These are phyloP conservation scores for Hyphopichia khmerensis DNA, from an alignment of 1,139 yeast genomes.

Conservation along the genomic window DNA sequence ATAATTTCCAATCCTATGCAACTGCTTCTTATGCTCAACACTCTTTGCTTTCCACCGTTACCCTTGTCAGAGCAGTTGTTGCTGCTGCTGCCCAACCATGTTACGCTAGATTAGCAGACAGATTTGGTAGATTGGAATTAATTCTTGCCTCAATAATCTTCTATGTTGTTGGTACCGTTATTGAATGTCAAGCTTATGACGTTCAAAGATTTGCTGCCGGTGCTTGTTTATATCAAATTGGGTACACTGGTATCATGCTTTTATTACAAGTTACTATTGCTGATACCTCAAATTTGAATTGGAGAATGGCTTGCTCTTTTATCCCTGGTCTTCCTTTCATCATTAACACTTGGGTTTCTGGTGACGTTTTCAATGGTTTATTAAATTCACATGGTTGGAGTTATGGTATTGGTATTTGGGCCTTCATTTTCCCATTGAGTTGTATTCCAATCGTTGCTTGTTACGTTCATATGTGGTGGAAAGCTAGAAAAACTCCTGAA, in stretches of 20 bases:
- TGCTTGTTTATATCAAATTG: conserved; percentile 66
- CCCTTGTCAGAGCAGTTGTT: conserved; percentile 60
- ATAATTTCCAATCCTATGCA: conserved; percentile 51
- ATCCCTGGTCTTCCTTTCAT: conserved; percentile 65
- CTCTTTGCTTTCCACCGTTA: conserved; percentile 63
- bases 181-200: conserved; percentile 66
- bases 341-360: conserved; percentile 76
- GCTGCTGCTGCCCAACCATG: conserved; percentile 74
- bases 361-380: conserved; percentile 42
- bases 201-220: conserved; percentile 73
- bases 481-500: conserved; percentile 53
- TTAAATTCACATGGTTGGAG: conserved; percentile 47
- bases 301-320: conserved; percentile 65
- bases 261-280: conserved; percentile 57
- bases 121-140: conserved; percentile 66
- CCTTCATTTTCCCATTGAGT: conserved; percentile 66
- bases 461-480: conserved; percentile 53
- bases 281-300: conserved; percentile 65
- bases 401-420: conserved; percentile 81
- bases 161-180: conserved; percentile 68
- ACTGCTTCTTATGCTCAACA: conserved; percentile 56
- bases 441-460: conserved; percentile 57
- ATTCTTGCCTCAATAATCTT: conserved; percentile 54
- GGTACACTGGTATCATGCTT: conserved; percentile 64
- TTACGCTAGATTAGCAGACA: conserved; percentile 68